Evolutionary conservation across 371 early-diverging fungal species (phyloP).

Genomic region (Rhizoclosmatium hyalinum): DNA sequence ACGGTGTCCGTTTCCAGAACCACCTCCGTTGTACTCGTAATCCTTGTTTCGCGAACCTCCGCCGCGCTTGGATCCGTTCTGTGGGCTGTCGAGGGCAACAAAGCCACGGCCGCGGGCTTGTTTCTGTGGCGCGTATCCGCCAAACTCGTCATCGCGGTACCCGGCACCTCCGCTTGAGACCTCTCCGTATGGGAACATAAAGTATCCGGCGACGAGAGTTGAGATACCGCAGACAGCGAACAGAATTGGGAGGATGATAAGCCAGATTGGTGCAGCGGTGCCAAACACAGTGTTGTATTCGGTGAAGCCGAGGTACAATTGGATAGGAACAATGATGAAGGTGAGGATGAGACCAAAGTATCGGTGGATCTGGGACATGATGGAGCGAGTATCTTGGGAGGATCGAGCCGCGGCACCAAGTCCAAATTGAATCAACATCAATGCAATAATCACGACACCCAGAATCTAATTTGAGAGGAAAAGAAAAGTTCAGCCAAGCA

Average conservation of each 20-base stretch:
- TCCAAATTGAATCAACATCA: constrained; percentile 12
- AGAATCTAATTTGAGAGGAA: background rate
- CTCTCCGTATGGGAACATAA: constrained; percentile 15
- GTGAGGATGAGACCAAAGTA: constrained; percentile 28
- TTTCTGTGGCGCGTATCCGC: background rate
- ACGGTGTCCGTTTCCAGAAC: background rate
- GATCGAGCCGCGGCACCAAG: constrained; percentile 5
- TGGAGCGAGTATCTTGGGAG: background rate
- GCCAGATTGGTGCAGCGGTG: background rate
- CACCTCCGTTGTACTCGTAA: background rate
- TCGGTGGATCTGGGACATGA: constrained; percentile 22
- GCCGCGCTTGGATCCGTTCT: background rate
- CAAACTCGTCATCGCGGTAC: background rate
- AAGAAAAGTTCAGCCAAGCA: background rate
- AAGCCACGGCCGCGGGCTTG: background rate
- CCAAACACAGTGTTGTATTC: constrained; percentile 4
- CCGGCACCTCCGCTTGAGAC: background rate
- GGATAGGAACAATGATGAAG: constrained; percentile 26
- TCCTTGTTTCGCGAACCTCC: background rate
- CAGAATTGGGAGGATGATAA: background rate
- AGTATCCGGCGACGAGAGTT: constrained; percentile 9
- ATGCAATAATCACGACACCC: background rate
- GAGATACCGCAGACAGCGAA: background rate
- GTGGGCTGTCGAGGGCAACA: background rate
- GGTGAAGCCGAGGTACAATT: constrained; percentile 41